Conservation (phyloP, 202 grass and related monocot species). For the Cymbopogon flexuosus region DNA sequence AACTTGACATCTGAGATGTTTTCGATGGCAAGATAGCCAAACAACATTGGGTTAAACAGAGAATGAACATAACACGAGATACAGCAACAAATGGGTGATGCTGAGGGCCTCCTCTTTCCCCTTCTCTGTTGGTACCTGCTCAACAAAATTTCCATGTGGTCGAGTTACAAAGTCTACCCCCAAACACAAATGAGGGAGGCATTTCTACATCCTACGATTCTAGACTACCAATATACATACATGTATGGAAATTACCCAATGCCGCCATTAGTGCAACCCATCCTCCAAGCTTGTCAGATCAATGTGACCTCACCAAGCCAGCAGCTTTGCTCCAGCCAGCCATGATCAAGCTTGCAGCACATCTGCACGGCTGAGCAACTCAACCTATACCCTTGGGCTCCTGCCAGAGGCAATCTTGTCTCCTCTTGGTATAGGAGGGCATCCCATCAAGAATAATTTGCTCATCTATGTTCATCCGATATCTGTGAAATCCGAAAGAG, state of each 20-base stretch:
- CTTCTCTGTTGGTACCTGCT: slow-evolving; percentile 44
- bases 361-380: not conserved
- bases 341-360: slow-evolving; percentile 24
- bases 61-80: slow-evolving; percentile 17
- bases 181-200: slow-evolving; percentile 35
- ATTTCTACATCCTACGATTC: slow-evolving; percentile 52
- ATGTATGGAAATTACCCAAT: slow-evolving; percentile 53
- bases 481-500: slow-evolving; percentile 74
- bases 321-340: slow-evolving; percentile 25
- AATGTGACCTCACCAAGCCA: slow-evolving; percentile 32
- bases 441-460: slow-evolving; percentile 12
- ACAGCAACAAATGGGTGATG: not conserved
- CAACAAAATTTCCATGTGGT: slow-evolving; percentile 63
- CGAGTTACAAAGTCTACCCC: slow-evolving; percentile 46
- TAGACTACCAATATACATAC: slow-evolving; percentile 66
- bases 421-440: slow-evolving; percentile 11
- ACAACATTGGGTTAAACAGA: slow-evolving; percentile 1
- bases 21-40: slow-evolving; percentile 2
- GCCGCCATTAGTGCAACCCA: slow-evolving; percentile 38
- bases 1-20: not conserved
- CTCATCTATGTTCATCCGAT: slow-evolving; percentile 54
- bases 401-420: slow-evolving; percentile 25
- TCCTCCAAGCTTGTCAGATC: slow-evolving; percentile 21
- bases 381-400: slow-evolving; percentile 16
- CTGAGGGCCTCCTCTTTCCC: slow-evolving; percentile 25